Evolutionary conservation across 108 stramenopile species (phyloP), one percentile per base, ranked within the genome.

Genomic region (Licmophora abbreviata): DNA sequence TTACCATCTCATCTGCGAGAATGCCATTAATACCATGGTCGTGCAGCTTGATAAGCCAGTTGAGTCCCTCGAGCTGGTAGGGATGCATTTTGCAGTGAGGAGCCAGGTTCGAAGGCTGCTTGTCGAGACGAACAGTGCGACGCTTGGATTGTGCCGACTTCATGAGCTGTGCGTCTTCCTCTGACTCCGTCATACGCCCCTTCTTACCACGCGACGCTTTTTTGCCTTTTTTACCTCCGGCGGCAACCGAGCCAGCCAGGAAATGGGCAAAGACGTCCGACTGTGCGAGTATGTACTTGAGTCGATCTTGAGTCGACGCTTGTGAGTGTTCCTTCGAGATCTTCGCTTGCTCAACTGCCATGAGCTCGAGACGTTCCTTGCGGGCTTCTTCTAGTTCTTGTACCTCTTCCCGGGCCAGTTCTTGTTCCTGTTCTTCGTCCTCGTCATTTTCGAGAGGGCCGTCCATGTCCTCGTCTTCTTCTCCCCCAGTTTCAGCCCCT

Each of bases 11-110:
- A 63, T 99, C 99, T 0, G 96, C 99, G n/a, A 99, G 67, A 58
- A 99, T 98, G 5, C 97, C 96, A 73, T 96, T 99, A 54, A 99
- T 93, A 31, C 95, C 95, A 48, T 95, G 93, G 69, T 97, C 96
- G 67, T 99, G 93, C 32, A 97, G 81, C 54, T 95, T 95, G 71
- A 99, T 95, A 63, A 99, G 61, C 99, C 99, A 99, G 67, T 97
- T 98, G 52, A 99, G 71, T 27, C 99, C 99, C 73, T 98, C 99
- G 25, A 99, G 64, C 68, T 99, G 99, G 67, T 99, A 99, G 18
- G 65, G 65, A 46, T 97, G 94, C 96, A 99, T 95, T 27, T 77
- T 90, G 49, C 95, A 94, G 35, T 79, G 65, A 10, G 33, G 24
- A 14, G 85, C 75, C 35, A 95, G 57, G 51, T 62, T 61, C 28